These are phyloP conservation scores for Chrysanthemum seticuspe DNA, from an alignment of 129 eudicot species.

Conservation along the genomic window DNA sequence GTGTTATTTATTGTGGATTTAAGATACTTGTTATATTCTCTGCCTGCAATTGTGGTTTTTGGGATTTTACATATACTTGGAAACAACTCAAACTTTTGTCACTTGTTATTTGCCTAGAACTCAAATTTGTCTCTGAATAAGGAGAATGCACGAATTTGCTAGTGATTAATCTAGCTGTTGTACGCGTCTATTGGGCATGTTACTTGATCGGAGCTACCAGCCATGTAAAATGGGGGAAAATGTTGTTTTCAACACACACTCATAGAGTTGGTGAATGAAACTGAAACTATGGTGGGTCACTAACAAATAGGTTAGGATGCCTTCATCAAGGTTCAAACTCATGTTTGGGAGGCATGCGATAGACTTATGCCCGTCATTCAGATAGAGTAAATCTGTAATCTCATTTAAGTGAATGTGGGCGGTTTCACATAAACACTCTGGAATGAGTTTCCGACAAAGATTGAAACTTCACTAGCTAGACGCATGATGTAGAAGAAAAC, in stretches of 20 bases:
- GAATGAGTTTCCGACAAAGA: too few species aligned
- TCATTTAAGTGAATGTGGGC: too few species aligned
- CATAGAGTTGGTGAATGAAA: neutral
- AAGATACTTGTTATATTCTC: slow-evolving; percentile 1
- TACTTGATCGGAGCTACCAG: neutral
- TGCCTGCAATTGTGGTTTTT: neutral
- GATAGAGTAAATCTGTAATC: too few species aligned
- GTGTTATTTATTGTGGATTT: slow-evolving; percentile 35
- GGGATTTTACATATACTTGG: slow-evolving; percentile 10
- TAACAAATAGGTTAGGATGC: too few species aligned
- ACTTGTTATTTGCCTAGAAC: neutral
- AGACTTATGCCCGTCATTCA: too few species aligned
- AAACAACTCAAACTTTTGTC: neutral
- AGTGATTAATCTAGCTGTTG: neutral
- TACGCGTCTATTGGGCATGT: neutral
- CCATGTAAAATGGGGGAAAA: neutral
- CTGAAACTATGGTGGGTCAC: too few species aligned
- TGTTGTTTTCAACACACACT: too few species aligned
- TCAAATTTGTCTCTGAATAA: neutral
- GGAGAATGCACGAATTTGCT: neutral
- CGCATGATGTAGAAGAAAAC: too few species aligned
- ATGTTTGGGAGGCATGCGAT: too few species aligned
- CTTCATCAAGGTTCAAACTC: neutral
- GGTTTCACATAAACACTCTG: too few species aligned
- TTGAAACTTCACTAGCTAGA: too few species aligned